Conservation (phyloP, 495 filamentous ascomycete species). For the Aspergillus biplanus region DNA sequence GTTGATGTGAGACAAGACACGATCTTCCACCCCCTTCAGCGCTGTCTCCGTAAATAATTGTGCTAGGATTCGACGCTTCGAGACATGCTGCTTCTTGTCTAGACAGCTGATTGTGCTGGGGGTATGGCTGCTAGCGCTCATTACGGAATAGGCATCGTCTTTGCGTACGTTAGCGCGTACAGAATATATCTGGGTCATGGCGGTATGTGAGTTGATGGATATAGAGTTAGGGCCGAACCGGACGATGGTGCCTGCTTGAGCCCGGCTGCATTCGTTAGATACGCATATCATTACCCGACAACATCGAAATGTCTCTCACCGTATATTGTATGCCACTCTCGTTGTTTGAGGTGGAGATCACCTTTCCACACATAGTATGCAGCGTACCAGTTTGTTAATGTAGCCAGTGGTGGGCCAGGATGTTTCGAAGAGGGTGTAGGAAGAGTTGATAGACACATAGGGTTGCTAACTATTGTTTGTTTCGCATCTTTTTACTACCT, state of each 20-base stretch:
- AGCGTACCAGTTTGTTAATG: conserved; percentile 35
- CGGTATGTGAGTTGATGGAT: not conserved
- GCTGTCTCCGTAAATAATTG: conserved; percentile 13
- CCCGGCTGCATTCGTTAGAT: not conserved
- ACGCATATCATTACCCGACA: not conserved
- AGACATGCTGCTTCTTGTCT: conserved; percentile 40
- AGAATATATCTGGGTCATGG: not conserved
- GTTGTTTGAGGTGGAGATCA: conserved; percentile 33
- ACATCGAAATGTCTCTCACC: conserved; percentile 59
- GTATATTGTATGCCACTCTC: conserved; percentile 37
- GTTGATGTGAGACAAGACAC: conserved; percentile 6
- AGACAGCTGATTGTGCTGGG: conserved; percentile 42
- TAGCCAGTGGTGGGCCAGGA: conserved; percentile 43
- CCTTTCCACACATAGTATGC: conserved; percentile 36
- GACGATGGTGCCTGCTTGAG: conserved; percentile 6
- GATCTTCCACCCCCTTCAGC: not conserved
- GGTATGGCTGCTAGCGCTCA: conserved; percentile 31
- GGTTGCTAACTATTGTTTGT: not conserved
- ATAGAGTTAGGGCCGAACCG: conserved; percentile 7
- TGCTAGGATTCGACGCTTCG: conserved; percentile 11
- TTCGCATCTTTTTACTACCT: no score
- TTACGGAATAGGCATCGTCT: conserved; percentile 31
- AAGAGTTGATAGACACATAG: conserved; percentile 43
- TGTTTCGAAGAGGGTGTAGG: conserved; percentile 44
- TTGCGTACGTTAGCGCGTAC: not conserved